These are phyloP conservation scores for Curvularia verruculosa DNA, from an alignment of 2,329 filamentous ascomycete genomes.

Conservation along the genomic window DNA sequence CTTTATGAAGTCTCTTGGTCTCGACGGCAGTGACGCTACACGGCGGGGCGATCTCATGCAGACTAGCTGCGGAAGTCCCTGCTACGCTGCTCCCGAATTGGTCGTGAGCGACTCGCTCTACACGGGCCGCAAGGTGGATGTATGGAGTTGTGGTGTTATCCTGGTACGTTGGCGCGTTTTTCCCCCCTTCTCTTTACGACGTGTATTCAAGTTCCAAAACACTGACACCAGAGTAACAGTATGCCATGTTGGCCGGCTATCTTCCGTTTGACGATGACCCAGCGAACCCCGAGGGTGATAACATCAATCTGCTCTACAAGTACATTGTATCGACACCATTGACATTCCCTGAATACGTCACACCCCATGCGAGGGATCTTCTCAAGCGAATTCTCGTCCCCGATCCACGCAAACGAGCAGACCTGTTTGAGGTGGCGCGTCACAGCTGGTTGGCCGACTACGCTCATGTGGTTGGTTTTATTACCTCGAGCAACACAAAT, in stretches of 20 bases:
- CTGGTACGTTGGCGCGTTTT: conserved; percentile 78
- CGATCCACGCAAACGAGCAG: conserved; percentile 90
- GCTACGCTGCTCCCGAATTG: conserved; percentile 94
- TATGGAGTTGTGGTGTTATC: conserved; percentile 99
- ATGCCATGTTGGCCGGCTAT: conserved; percentile 98
- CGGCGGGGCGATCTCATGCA: conserved; percentile 96
- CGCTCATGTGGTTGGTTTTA: conserved; percentile 93
- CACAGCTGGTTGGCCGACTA: conserved; percentile 99
- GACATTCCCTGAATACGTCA: conserved; percentile 98
- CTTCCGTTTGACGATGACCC: conserved; percentile 98
- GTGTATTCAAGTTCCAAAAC: background rate
- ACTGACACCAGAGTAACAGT: conserved; percentile 62
- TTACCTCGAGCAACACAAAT: conserved; percentile 92
- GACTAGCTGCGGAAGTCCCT: conserved; percentile 97
- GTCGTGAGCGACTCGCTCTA: conserved; percentile 98
- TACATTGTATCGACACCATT: conserved; percentile 97
- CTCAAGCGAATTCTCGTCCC: conserved; percentile 92
- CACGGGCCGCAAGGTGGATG: conserved; percentile 95
- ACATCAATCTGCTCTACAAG: conserved; percentile 98
- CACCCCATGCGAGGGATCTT: conserved; percentile 91
- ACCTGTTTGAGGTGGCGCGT: conserved; percentile 94
- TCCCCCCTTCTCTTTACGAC: background rate
- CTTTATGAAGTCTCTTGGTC: conserved; percentile 81
- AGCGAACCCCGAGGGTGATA: conserved; percentile 96
- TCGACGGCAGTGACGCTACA: conserved; percentile 79